Percentiles rank a stretch among this genome's conserved stretches.
Evolutionary conservation across 495 filamentous ascomycete species (phyloP).

Genomic region (Stereocaulon alpinum): DNA sequence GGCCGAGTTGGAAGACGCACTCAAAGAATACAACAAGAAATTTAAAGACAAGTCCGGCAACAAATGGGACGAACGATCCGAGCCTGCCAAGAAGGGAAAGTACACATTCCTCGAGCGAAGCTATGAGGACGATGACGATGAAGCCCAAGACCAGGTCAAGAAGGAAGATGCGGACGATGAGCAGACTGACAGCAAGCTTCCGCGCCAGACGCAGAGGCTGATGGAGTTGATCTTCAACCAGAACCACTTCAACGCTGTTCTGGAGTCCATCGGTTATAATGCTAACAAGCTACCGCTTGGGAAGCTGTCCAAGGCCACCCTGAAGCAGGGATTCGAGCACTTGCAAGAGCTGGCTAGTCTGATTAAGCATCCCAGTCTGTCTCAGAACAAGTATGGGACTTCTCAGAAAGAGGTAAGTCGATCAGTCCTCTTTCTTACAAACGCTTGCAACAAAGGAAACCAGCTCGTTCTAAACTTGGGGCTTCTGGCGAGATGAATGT

Average conservation of each 20-base stretch:
- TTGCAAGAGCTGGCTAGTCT: constrained; percentile 64
- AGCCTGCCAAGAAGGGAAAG: constrained; percentile 45
- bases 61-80: constrained; percentile 49
- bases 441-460: too few species aligned
- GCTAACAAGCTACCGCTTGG: constrained; percentile 69
- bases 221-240: constrained; percentile 78
- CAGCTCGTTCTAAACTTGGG: too few species aligned
- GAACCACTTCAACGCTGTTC: constrained; percentile 50
- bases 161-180: constrained; percentile 10
- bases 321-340: constrained; percentile 57
- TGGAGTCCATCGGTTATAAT: constrained; percentile 66
- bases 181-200: constrained; percentile 38
- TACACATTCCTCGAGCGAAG: constrained; percentile 67
- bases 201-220: constrained; percentile 49
- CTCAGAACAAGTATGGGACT: constrained; percentile 37
- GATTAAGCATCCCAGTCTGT: constrained; percentile 39
- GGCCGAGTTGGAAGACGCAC: constrained; percentile 33
- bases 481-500: too few species aligned
- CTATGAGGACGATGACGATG: constrained; percentile 57
- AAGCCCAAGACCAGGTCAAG: constrained; percentile 19
- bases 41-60: constrained; percentile 73
- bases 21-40: constrained; percentile 52
- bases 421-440: not conserved
- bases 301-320: constrained; percentile 67
- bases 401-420: constrained; percentile 19